Percentiles rank a stretch among this genome's conserved stretches.
phyloP scores from a whole-genome alignment of 2,329 filamentous ascomycete species.

The Ilyonectria sp. region DNA sequence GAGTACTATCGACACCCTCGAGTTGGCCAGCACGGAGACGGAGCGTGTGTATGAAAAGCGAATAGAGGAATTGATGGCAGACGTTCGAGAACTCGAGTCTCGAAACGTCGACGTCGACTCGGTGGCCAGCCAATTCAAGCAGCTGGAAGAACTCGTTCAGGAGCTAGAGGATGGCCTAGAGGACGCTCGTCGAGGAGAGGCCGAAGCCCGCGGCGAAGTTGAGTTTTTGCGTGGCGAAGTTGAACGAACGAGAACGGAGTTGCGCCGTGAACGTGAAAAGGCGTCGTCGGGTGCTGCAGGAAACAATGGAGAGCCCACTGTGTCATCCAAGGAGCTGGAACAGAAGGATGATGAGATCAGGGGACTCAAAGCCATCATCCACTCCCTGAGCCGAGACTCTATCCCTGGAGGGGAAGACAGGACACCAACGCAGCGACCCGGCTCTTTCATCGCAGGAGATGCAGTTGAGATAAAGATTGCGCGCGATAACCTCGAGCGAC shows the following conservation, averaged over 20 bases:
- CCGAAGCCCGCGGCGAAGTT: constrained; percentile 94
- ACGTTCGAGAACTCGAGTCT: constrained; percentile 86
- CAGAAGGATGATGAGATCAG: constrained; percentile 98
- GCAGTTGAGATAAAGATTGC: constrained; percentile 52
- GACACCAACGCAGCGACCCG: constrained; percentile 48
- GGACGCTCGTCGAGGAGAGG: constrained; percentile 93
- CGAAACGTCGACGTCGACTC: constrained; percentile 91
- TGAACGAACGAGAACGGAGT: constrained; percentile 88
- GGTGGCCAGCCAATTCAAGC: constrained; percentile 92
- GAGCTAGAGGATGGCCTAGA: constrained; percentile 97
- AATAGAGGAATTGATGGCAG: constrained; percentile 87
- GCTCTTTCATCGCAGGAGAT: constrained; percentile 55
- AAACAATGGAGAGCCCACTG: constrained; percentile 59
- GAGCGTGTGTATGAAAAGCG: constrained; percentile 96
- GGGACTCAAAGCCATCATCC: constrained; percentile 97
- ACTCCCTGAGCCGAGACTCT: constrained; percentile 88
- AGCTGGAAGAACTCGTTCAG: constrained; percentile 95
- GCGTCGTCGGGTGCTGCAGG: constrained; percentile 58
- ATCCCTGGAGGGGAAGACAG: constrained; percentile 59
- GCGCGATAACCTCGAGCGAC: constrained; percentile 81
- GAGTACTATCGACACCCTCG: constrained; percentile 95
- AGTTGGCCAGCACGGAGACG: constrained; percentile 95
- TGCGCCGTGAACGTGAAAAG: constrained; percentile 91
- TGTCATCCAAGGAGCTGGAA: constrained; percentile 82
- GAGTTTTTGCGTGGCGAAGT: constrained; percentile 97